Percentiles rank a stretch among this genome's conserved stretches.
phyloP scores from a whole-genome alignment of 768 basidiomycete species.

The Collybia nuda region DNA sequence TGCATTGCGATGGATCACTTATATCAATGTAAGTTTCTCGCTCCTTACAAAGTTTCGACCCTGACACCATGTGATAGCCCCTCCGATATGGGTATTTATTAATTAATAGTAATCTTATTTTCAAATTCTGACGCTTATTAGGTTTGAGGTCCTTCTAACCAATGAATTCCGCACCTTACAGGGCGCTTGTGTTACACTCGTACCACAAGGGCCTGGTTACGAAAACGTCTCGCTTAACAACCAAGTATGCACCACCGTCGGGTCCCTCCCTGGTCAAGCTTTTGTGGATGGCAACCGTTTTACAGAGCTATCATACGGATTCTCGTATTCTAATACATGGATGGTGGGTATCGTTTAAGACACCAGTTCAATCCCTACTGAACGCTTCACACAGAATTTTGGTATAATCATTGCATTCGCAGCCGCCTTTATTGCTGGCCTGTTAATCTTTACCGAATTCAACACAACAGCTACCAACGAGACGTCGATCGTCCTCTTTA shows the following conservation, averaged over 20 bases:
- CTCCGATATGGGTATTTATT: slow-evolving; percentile 39
- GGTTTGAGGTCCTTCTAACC: slow-evolving; percentile 72
- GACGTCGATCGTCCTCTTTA: slow-evolving; percentile 56
- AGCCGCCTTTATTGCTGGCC: slow-evolving; percentile 48
- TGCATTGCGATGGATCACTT: slow-evolving; percentile 67
- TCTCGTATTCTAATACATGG: slow-evolving; percentile 25
- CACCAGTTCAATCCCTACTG: not conserved
- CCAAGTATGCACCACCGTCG: slow-evolving; percentile 77
- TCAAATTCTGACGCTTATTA: slow-evolving; percentile 16
- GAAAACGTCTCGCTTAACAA: slow-evolving; percentile 53
- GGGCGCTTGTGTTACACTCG: slow-evolving; percentile 56
- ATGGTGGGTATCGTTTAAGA: slow-evolving; percentile 11
- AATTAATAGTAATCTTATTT: slow-evolving; percentile 49
- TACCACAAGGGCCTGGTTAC: slow-evolving; percentile 66
- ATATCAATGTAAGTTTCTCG: slow-evolving; percentile 48
- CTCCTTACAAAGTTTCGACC: not conserved
- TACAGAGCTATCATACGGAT: slow-evolving; percentile 48
- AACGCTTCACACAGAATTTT: slow-evolving; percentile 43
- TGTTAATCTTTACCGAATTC: slow-evolving; percentile 61
- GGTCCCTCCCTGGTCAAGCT: slow-evolving; percentile 57
- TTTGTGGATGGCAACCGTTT: slow-evolving; percentile 61
- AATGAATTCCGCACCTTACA: slow-evolving; percentile 81
- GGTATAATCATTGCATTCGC: slow-evolving; percentile 73
- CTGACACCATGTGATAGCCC: slow-evolving; percentile 23
- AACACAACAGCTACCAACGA: slow-evolving; percentile 39